phyloP scores from a whole-genome alignment of 306 rosid genomes.

The Gastrolobium bilobum region DNA sequence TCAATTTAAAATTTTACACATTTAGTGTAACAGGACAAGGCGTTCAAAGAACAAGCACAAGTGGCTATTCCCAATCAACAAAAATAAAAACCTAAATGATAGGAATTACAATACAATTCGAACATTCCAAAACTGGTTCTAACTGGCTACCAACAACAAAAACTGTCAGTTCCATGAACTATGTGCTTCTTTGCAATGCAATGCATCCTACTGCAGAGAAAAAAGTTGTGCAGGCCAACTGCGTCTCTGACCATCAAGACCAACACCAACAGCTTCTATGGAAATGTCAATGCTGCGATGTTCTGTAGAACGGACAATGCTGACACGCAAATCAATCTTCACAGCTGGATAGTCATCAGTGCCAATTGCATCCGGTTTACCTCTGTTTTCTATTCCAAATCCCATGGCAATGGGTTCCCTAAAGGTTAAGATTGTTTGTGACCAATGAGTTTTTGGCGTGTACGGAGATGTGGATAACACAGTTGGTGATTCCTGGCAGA shows the following conservation, averaged over 20 bases:
- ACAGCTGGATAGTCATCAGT: slow-evolving; percentile 68
- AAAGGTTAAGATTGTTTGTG: slow-evolving; percentile 88
- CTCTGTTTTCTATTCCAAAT: slow-evolving; percentile 40
- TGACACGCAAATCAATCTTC: slow-evolving; percentile 73
- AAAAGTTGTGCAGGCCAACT: slow-evolving; percentile 81
- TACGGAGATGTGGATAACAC: slow-evolving; percentile 86
- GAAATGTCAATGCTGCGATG: slow-evolving; percentile 96
- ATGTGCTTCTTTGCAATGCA: background rate
- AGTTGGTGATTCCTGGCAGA: slow-evolving; percentile 78
- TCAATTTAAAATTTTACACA: too few relatives aligned
- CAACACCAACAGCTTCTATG: slow-evolving; percentile 73
- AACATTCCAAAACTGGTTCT: slow-evolving; percentile 39
- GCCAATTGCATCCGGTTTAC: slow-evolving; percentile 63
- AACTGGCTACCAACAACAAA: slow-evolving; percentile 29
- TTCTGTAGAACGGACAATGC: slow-evolving; percentile 83
- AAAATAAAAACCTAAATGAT: slow-evolving; percentile 4
- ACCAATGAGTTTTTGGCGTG: slow-evolving; percentile 84
- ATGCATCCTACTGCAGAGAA: slow-evolving; percentile 56
- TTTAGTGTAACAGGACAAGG: too few relatives aligned
- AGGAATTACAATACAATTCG: slow-evolving; percentile 22
- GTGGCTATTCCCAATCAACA: slow-evolving; percentile 18
- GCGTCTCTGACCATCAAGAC: slow-evolving; percentile 61
- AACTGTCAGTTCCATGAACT: slow-evolving; percentile 5
- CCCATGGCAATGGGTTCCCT: slow-evolving; percentile 79
- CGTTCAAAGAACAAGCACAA: background rate